A percentile compares a stretch with the other conserved stretches of the same genome.
phyloP scores from a whole-genome alignment of 257 asterid species.

The Nicotiana obtusifolia region DNA sequence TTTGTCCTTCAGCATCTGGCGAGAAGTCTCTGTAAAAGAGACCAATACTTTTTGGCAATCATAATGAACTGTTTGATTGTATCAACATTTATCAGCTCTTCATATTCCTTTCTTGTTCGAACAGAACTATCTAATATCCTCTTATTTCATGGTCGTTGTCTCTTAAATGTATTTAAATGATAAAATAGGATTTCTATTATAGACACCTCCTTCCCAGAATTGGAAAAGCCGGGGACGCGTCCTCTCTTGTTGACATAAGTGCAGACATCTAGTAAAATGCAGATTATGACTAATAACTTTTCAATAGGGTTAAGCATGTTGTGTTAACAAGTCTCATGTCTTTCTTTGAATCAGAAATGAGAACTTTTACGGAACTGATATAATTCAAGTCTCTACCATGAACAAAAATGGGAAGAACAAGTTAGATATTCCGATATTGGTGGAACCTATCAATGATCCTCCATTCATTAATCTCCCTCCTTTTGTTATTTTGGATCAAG shows the following conservation, averaged over 20 bases:
- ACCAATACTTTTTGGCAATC: not conserved
- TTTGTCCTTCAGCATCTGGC: not conserved
- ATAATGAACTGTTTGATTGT: not conserved
- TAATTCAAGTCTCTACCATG: conserved; percentile 48
- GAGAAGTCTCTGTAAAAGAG: not conserved
- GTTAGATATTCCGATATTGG: conserved; percentile 59
- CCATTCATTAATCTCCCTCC: conserved; percentile 75
- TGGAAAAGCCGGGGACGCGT: not conserved
- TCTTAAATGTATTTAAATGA: not conserved
- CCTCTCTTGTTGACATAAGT: not conserved
- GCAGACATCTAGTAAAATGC: not conserved
- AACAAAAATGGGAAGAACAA: conserved; percentile 63
- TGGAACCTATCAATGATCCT: conserved; percentile 84
- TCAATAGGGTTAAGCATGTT: not conserved
- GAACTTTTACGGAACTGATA: conserved; percentile 64
- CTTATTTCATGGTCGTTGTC: not conserved
- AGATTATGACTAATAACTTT: not conserved
- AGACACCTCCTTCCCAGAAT: not conserved
- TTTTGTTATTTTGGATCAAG: conserved; percentile 44
- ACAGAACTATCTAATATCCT: not conserved
- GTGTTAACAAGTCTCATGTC: not conserved
- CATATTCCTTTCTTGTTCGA: not conserved
- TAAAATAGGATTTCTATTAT: not conserved
- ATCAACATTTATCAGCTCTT: conserved; percentile 1
- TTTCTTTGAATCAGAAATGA: conserved; percentile 39